Evolutionary conservation across 2,329 filamentous ascomycete genomes (phyloP), one percentile per base, ranked within the genome.

Genomic region (Aureobasidium subglaciale): DNA sequence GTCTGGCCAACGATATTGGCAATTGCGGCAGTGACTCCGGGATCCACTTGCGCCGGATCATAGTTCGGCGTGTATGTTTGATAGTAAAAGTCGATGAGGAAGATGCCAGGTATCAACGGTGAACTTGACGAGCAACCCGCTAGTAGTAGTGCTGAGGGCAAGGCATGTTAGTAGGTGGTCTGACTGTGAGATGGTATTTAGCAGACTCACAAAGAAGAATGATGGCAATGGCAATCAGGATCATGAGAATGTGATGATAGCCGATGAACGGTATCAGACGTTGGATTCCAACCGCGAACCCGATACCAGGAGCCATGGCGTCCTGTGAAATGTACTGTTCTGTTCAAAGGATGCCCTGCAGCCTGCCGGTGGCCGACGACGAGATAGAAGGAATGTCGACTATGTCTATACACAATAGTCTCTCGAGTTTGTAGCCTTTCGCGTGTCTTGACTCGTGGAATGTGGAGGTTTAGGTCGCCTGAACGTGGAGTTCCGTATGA

Each of bases 1-100:
- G 93, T 91, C 63, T 82, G 78, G 53, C 90, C 89, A 57, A 95
- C 92, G 60, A 99, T 95, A 73, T 93, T 95, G 59, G 85, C 81
- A 64, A 97, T 93, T 56, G 90, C 89, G 15, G 84, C 83, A 60
- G 89, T 86, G 58, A 93, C 87, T 57, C 87, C 88, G 59, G 95
- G 95, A 70, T 96, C 85, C 63, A 96, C 90, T 74, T 97, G 92
- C 9, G 92, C 81, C 5, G 90, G 88, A 64, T 88, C 84, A 63
- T 92, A 92, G 25, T 81, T 77, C 3, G 93, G 88, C 18, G 85
- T 83, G 74, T 96, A 96, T 60, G 82, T 78, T 70, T 95, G 78
- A 77, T 96, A 99, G 82, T 95, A 97, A 66, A 99, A 83, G n/a
- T 91, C 96, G 62, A 99, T 88, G 63, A 99, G 84, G 80, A 96